These are phyloP conservation scores for Cornus florida DNA, from an alignment of 148 eudicot genomes.

Conservation along the genomic window DNA sequence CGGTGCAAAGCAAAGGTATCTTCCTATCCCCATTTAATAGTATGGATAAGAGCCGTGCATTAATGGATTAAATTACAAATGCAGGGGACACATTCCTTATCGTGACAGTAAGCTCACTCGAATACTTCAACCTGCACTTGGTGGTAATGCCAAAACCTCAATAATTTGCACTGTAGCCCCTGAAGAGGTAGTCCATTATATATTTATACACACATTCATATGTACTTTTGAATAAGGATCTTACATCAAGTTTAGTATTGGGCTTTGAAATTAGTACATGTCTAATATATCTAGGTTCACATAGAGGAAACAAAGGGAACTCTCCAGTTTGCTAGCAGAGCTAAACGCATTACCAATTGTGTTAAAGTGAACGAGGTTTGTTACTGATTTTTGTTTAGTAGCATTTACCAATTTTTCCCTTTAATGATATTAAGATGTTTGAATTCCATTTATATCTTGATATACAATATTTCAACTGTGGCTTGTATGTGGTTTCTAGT, in stretches of 20 bases:
- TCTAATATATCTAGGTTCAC: constrained; percentile 54
- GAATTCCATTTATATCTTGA: background rate
- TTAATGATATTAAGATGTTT: background rate
- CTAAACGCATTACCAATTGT: constrained; percentile 89
- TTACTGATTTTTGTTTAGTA: background rate
- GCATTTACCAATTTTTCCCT: background rate
- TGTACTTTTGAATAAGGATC: background rate
- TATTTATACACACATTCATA: background rate
- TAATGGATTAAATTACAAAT: constrained; percentile 14
- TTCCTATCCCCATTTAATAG: background rate
- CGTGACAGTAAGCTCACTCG: constrained; percentile 98
- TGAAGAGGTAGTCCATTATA: constrained; percentile 61
- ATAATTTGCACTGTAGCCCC: constrained; percentile 97
- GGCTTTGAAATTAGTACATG: constrained; percentile 13
- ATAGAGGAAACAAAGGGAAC: constrained; percentile 97
- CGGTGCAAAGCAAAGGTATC: constrained; percentile 85
- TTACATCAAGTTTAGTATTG: background rate
- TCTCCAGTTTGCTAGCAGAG: constrained; percentile 98
- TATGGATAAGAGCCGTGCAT: background rate
- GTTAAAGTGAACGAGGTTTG: constrained; percentile 98
- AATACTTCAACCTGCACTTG: constrained; percentile 97
- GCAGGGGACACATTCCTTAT: constrained; percentile 96
- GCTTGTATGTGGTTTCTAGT: background rate
- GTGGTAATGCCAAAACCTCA: constrained; percentile 99
- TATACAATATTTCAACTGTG: background rate